Evolutionary conservation across 495 filamentous ascomycete genomes (phyloP).

Genomic region (Tuber calosporum): DNA sequence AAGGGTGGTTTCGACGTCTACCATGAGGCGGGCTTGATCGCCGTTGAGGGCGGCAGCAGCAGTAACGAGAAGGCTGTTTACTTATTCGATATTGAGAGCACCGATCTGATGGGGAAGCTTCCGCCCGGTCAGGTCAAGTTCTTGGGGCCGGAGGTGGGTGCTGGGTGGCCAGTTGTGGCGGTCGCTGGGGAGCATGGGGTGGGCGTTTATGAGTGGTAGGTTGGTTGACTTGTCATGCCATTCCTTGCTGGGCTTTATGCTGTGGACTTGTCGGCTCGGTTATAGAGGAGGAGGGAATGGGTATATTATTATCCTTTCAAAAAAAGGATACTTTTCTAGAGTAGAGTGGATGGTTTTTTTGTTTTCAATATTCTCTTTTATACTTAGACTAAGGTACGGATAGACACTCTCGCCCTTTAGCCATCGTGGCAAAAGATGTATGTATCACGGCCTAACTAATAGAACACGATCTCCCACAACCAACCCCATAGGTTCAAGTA

Average conservation of each 20-base stretch:
- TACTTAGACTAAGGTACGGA: too few relatives aligned
- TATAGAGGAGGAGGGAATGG: not conserved
- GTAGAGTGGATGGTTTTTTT: too few relatives aligned
- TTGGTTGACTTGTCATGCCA: not conserved
- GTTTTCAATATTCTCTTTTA: too few relatives aligned
- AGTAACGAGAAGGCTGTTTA: not conserved
- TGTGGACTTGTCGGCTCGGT: too few relatives aligned
- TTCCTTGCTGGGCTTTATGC: not conserved
- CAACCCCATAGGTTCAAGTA: too few relatives aligned
- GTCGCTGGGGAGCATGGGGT: not conserved
- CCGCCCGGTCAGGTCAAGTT: not conserved
- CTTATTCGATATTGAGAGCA: not conserved
- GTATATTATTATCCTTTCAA: not conserved
- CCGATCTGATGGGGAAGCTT: not conserved
- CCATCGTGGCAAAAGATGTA: not conserved
- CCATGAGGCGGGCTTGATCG: not conserved
- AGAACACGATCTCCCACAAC: too few relatives aligned
- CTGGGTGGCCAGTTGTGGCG: not conserved
- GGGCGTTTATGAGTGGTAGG: not conserved
- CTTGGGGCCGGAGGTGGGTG: not conserved
- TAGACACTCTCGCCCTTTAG: too few relatives aligned
- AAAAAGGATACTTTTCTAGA: too few relatives aligned
- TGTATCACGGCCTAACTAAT: fast-evolving
- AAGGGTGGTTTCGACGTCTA: not conserved
- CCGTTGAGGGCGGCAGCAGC: not conserved